A percentile compares a stretch with the other conserved stretches of the same genome.
These are phyloP conservation scores for Chloris gayana DNA, from an alignment of 176 grass and related monocot species.

Conservation along the genomic window DNA sequence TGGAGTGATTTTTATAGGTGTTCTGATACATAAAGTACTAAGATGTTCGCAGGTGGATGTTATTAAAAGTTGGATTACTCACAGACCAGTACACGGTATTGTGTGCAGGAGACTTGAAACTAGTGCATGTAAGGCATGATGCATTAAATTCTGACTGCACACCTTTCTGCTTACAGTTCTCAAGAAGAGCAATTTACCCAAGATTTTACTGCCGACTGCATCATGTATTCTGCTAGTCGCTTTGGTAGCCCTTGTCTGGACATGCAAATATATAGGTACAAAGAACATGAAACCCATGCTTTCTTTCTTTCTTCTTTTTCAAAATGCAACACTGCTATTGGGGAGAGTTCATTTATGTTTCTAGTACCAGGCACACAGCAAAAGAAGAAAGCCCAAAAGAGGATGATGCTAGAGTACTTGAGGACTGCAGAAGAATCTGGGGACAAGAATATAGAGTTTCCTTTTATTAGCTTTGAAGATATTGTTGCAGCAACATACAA, in stretches of 20 bases:
- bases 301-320: not conserved
- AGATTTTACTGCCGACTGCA: not conserved
- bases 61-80: no score
- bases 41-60: no score
- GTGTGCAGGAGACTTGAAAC: not conserved
- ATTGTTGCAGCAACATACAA: constrained; percentile 38
- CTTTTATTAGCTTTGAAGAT: constrained; percentile 32
- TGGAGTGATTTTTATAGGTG: no score
- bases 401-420: not conserved
- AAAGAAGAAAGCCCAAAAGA: not conserved
- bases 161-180: constrained; percentile 2
- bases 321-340: not conserved
- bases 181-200: not conserved
- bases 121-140: not conserved
- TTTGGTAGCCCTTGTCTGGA: not conserved
- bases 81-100: no score
- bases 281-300: not conserved
- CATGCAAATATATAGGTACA: constrained; percentile 28
- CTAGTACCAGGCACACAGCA: not conserved
- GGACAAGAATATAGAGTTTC: not conserved
- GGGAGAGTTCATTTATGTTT: not conserved
- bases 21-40: no score
- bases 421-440: not conserved
- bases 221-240: not conserved
- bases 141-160: not conserved